Evolutionary conservation across 176 grass and related monocot species (phyloP).

Genomic region (Triticum urartu): DNA sequence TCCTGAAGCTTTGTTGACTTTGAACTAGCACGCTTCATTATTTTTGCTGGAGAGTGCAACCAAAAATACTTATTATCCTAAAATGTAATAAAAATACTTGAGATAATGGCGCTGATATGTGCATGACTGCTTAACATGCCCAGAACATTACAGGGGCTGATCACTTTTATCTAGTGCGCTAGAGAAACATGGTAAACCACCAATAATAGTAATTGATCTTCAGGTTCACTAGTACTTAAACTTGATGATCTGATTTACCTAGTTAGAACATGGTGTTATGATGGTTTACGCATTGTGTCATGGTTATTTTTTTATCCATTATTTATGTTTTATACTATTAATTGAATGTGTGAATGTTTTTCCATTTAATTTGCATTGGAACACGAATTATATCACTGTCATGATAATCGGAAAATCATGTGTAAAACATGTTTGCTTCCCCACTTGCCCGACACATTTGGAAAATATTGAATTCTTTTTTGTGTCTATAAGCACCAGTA

Average conservation of each 20-base stretch:
- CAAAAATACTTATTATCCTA: background rate
- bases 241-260: background rate
- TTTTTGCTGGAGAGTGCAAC: background rate
- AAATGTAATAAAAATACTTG: background rate
- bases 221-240: background rate
- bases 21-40: background rate
- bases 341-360: background rate
- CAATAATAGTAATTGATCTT: background rate
- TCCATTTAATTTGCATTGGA: background rate
- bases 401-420: background rate
- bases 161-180: background rate
- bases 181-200: background rate
- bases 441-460: background rate
- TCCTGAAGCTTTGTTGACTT: background rate
- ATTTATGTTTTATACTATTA: background rate
- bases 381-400: background rate
- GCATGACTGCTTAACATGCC: background rate
- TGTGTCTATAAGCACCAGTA: background rate
- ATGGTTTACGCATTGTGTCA: background rate
- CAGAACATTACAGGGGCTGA: background rate
- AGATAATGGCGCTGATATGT: background rate
- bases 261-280: background rate
- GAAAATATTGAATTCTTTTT: background rate
- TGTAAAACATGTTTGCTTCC: background rate
- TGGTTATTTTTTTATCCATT: background rate